A percentile compares a stretch with the other conserved stretches of the same genome.
phyloP scores from a whole-genome alignment of 176 grass and related monocot genomes.

The Triticum dicoccoides region DNA sequence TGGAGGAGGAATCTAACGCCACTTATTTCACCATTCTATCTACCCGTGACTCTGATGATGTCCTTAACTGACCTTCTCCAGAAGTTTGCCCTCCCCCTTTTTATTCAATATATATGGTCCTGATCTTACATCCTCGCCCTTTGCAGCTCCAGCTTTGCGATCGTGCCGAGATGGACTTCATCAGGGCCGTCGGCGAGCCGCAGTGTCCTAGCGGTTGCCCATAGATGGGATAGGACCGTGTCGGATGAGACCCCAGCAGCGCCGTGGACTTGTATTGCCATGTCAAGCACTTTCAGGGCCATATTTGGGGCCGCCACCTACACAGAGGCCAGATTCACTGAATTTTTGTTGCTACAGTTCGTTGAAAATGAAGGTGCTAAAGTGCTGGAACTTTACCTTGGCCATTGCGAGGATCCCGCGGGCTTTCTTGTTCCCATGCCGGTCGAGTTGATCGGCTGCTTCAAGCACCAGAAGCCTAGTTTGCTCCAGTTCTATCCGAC shows the following conservation, averaged over 20 bases:
- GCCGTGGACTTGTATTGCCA: slow-evolving; percentile 94
- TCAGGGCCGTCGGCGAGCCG: slow-evolving; percentile 90
- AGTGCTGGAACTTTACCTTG: slow-evolving; percentile 48
- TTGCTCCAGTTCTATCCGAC: slow-evolving; percentile 85
- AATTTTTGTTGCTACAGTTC: background rate
- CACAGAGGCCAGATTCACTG: background rate
- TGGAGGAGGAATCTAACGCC: background rate
- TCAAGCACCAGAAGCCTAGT: slow-evolving; percentile 89
- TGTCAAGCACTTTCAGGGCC: slow-evolving; percentile 92
- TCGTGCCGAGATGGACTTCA: slow-evolving; percentile 88
- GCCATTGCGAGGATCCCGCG: slow-evolving; percentile 90
- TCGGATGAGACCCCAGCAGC: slow-evolving; percentile 80
- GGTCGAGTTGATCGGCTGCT: slow-evolving; percentile 87
- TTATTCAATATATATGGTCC: background rate
- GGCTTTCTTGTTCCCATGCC: slow-evolving; percentile 72
- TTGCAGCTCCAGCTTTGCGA: slow-evolving; percentile 78
- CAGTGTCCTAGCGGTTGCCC: slow-evolving; percentile 79
- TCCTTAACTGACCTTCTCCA: background rate
- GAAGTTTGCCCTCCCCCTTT: background rate
- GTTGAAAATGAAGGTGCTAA: background rate
- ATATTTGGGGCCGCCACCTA: slow-evolving; percentile 96
- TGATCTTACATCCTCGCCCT: slow-evolving; percentile 51
- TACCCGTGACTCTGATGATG: background rate
- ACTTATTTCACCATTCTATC: slow-evolving; percentile 11
- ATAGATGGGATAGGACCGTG: slow-evolving; percentile 68